Evolutionary conservation across 441 rosid genomes (phyloP).

Genomic region (Brassica hybrid): DNA sequence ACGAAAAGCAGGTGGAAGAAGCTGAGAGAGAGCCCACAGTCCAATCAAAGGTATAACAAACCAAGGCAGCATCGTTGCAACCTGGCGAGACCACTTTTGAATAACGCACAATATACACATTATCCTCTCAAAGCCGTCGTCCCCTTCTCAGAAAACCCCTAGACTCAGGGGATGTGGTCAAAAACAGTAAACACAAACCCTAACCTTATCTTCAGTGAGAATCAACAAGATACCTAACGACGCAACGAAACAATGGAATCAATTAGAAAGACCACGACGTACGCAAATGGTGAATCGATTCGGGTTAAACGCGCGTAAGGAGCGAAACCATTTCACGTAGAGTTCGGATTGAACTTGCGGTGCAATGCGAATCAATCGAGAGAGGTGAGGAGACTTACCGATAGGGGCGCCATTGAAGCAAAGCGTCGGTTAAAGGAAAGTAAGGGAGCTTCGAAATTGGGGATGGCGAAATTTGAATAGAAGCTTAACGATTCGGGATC

Average conservation of each 20-base stretch:
- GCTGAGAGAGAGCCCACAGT: slow-evolving; percentile 95
- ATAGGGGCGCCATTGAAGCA: slow-evolving; percentile 22
- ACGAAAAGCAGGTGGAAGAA: slow-evolving; percentile 90
- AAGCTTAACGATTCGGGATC: slow-evolving; percentile 7
- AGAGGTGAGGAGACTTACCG: slow-evolving; percentile 28
- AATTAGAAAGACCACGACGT: slow-evolving; percentile 21
- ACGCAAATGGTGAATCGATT: slow-evolving; percentile 27
- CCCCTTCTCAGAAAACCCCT: slow-evolving; percentile 72
- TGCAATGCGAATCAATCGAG: slow-evolving; percentile 9
- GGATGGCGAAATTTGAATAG: neutral
- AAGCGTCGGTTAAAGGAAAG: neutral
- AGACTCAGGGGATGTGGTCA: slow-evolving; percentile 31
- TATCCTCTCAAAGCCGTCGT: slow-evolving; percentile 5
- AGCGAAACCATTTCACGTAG: neutral
- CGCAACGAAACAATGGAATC: slow-evolving; percentile 8
- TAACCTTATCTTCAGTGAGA: slow-evolving; percentile 30
- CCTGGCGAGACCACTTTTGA: slow-evolving; percentile 99
- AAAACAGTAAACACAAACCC: slow-evolving; percentile 55
- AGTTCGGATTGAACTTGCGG: neutral
- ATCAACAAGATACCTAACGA: slow-evolving; percentile 39
- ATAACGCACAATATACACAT: slow-evolving; percentile 61
- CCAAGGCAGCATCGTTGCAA: slow-evolving; percentile 99
- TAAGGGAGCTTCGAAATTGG: neutral
- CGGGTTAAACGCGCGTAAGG: neutral
- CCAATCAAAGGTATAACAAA: slow-evolving; percentile 92